Evolutionary conservation across 2,329 filamentous ascomycete species (phyloP).

Genomic region (Beauveria asiatica): DNA sequence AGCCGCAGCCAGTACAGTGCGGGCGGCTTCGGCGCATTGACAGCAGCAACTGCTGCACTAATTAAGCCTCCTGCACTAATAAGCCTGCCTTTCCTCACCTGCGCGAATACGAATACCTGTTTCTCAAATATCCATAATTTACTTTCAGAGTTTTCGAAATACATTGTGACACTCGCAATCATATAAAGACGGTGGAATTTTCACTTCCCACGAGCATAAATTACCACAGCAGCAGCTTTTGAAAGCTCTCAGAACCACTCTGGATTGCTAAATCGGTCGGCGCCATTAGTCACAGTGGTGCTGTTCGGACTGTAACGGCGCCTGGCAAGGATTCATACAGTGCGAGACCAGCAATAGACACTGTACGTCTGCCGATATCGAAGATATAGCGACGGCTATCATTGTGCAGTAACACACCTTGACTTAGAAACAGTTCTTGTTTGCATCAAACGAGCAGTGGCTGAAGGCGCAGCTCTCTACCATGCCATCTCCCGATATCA

Average conservation of each 20-base stretch:
- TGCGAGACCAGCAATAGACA: not conserved
- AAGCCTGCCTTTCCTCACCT: too few relatives aligned
- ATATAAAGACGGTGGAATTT: too few relatives aligned
- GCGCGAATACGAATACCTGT: too few relatives aligned
- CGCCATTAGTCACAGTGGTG: constrained; percentile 1
- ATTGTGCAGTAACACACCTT: not conserved
- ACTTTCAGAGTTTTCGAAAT: too few relatives aligned
- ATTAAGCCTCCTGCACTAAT: too few relatives aligned
- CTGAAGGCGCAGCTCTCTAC: constrained; percentile 20
- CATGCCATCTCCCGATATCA: constrained; percentile 43
- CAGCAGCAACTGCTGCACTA: not conserved
- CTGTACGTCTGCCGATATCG: not conserved
- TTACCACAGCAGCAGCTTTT: too few relatives aligned
- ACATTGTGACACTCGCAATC: too few relatives aligned
- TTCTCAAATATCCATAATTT: too few relatives aligned
- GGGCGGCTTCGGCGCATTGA: constrained; percentile 3
- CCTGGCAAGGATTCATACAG: not conserved
- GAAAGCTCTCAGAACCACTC: not conserved
- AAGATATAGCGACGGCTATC: not conserved
- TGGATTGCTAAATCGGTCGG: not conserved
- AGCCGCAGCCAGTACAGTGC: not conserved
- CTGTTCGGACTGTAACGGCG: not conserved
- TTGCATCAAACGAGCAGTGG: not conserved
- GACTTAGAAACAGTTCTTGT: not conserved
- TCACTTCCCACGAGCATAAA: too few relatives aligned